A percentile compares a stretch with the other conserved stretches of the same genome.
These are phyloP conservation scores for Dothideomycetes sp. DNA, from an alignment of 2,329 filamentous ascomycete genomes.

Conservation along the genomic window DNA sequence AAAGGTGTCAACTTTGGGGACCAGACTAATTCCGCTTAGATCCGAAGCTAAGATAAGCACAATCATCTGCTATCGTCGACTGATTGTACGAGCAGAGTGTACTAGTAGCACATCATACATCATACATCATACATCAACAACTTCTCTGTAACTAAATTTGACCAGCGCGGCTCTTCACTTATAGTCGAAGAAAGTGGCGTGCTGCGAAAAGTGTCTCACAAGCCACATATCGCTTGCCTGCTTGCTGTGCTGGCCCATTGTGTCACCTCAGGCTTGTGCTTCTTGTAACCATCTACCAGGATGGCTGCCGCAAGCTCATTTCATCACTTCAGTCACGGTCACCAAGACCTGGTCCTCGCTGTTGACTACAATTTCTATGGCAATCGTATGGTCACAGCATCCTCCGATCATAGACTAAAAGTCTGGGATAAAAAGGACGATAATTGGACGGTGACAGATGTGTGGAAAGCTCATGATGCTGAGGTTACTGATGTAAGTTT, in stretches of 20 bases:
- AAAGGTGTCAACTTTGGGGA: constrained; percentile 9
- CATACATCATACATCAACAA: too few relatives aligned
- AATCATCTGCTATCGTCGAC: too few relatives aligned
- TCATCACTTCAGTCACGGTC: constrained; percentile 60
- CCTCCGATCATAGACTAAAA: constrained; percentile 84
- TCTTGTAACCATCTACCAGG: not conserved
- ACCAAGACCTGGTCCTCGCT: constrained; percentile 72
- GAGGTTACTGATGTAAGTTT: constrained; percentile 72
- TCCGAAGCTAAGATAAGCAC: constrained; percentile 3
- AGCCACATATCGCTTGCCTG: too few relatives aligned
- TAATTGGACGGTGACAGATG: constrained; percentile 77
- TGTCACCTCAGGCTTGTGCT: too few relatives aligned
- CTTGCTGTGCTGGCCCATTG: too few relatives aligned
- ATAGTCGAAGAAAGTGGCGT: too few relatives aligned
- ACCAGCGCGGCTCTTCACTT: too few relatives aligned
- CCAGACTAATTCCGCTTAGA: constrained; percentile 2
- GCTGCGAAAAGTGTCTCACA: too few relatives aligned
- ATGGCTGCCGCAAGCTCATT: constrained; percentile 27
- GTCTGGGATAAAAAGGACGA: constrained; percentile 76
- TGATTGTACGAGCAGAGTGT: too few relatives aligned
- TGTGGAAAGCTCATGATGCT: constrained; percentile 81
- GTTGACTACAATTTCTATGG: constrained; percentile 89
- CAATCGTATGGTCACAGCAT: constrained; percentile 82
- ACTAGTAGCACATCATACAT: too few relatives aligned
- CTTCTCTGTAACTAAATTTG: too few relatives aligned